These are phyloP conservation scores for Yamadazyma buinensis DNA, from an alignment of 1,139 yeast species.

Conservation along the genomic window DNA sequence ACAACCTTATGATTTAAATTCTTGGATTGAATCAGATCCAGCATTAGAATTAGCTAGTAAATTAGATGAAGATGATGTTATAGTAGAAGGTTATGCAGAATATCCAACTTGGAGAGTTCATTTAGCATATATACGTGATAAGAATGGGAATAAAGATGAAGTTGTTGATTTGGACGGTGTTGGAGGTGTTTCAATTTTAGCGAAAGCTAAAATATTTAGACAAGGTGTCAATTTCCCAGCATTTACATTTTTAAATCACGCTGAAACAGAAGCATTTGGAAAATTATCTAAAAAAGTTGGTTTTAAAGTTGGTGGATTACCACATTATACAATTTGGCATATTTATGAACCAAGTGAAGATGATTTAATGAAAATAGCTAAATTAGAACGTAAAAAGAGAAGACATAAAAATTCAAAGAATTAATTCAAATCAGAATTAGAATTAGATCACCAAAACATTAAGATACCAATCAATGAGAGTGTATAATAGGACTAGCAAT, in stretches of 20 bases:
- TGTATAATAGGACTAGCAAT: no score
- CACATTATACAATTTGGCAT: conserved; percentile 89
- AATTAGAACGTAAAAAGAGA: conserved; percentile 67
- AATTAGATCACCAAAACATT: no score
- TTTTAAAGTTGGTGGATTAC: conserved; percentile 76
- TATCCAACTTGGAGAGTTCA: conserved; percentile 88
- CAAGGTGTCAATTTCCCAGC: conserved; percentile 88
- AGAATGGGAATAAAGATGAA: conserved; percentile 61
- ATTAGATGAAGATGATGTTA: conserved; percentile 77
- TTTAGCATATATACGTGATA: conserved; percentile 68
- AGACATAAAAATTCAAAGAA: conserved; percentile 24
- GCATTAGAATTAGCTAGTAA: conserved; percentile 65
- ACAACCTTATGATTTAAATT: conserved; percentile 82
- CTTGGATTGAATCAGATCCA: conserved; percentile 80
- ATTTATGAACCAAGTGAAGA: conserved; percentile 90
- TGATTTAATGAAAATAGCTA: conserved; percentile 71
- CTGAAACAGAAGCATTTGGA: conserved; percentile 91
- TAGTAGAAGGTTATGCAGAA: conserved; percentile 89
- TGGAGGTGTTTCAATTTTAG: conserved; percentile 85
- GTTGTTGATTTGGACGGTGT: conserved; percentile 79
- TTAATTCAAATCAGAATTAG: conserved; percentile 2
- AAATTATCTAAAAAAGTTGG: conserved; percentile 83
- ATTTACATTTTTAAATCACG: conserved; percentile 82
- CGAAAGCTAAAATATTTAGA: conserved; percentile 77
- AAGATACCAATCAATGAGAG: no score